These are phyloP conservation scores for Talaromyces sp. DNA, from an alignment of 2,329 filamentous ascomycete genomes.

Conservation along the genomic window DNA sequence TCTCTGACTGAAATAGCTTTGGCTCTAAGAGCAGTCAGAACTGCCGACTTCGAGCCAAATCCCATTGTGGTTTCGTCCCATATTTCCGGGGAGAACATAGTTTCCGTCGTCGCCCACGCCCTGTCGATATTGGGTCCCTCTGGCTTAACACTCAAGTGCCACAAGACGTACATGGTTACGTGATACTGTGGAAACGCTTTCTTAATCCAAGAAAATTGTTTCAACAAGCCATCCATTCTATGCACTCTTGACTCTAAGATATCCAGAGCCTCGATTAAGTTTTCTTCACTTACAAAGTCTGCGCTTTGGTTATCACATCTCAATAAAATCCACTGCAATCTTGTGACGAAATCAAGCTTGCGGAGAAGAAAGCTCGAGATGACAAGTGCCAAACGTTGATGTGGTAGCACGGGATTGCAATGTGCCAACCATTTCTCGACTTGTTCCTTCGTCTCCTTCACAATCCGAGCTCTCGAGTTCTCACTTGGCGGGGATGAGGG, in stretches of 20 bases:
- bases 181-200: conserved; percentile 41
- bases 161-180: conserved; percentile 39
- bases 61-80: not conserved
- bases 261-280: not conserved
- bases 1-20: not conserved
- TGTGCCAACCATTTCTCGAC: not conserved
- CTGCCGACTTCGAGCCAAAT: not conserved
- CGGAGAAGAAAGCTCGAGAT: not conserved
- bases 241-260: not conserved
- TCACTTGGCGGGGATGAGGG: not conserved
- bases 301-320: not conserved
- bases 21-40: not conserved
- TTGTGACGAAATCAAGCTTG: not conserved
- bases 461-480: not conserved
- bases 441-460: not conserved
- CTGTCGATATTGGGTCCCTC: conserved; percentile 21
- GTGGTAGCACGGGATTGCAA: not conserved
- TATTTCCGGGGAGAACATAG: not conserved
- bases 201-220: conserved; percentile 25
- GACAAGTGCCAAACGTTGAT: not conserved
- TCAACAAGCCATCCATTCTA: not conserved
- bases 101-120: conserved; percentile 24
- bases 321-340: not conserved
- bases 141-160: conserved; percentile 39
- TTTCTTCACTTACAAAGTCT: not conserved